phyloP scores from a whole-genome alignment of 345 rosid genomes.

The Turritis glabra region DNA sequence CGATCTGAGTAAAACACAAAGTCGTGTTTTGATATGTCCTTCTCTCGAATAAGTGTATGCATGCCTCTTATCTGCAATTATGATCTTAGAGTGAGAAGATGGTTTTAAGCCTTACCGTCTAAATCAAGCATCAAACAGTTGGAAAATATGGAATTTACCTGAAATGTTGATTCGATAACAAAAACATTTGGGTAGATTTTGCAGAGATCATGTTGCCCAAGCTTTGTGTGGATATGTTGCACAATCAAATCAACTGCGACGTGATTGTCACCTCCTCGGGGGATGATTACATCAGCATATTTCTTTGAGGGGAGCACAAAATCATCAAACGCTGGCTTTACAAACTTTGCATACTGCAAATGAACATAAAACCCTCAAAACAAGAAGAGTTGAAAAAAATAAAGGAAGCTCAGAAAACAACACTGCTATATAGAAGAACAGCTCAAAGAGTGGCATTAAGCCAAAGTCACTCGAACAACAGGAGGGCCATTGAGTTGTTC shows the following conservation, averaged over 20 bases:
- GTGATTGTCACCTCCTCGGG: conserved; percentile 95
- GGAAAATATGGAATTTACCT: conserved; percentile 52
- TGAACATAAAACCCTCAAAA: conserved; percentile 24
- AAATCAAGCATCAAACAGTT: conserved; percentile 9
- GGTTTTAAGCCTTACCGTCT: not conserved
- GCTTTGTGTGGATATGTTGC: conserved; percentile 93
- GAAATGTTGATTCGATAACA: conserved; percentile 89
- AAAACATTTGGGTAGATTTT: conserved; percentile 80
- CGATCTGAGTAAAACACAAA: conserved; percentile 98
- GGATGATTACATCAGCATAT: conserved; percentile 93
- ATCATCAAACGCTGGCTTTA: conserved; percentile 99
- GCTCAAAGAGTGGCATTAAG: not conserved
- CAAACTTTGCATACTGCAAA: conserved; percentile 94
- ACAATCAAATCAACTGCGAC: conserved; percentile 96
- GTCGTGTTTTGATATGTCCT: conserved; percentile 94
- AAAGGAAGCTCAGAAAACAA: conserved; percentile 9
- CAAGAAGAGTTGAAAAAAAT: not conserved
- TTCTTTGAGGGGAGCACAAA: conserved; percentile 95
- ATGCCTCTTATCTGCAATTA: conserved; percentile 88
- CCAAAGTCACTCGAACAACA: not conserved
- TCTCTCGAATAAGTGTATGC: conserved; percentile 98
- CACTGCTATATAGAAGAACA: not conserved
- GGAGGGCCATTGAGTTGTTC: not conserved
- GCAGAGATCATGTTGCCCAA: conserved; percentile 95
- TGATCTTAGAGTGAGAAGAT: conserved; percentile 29